Base-by-base conservation (phyloP, 2,329 filamentous ascomycete species). In the Aspergillus sp. region DNA sequence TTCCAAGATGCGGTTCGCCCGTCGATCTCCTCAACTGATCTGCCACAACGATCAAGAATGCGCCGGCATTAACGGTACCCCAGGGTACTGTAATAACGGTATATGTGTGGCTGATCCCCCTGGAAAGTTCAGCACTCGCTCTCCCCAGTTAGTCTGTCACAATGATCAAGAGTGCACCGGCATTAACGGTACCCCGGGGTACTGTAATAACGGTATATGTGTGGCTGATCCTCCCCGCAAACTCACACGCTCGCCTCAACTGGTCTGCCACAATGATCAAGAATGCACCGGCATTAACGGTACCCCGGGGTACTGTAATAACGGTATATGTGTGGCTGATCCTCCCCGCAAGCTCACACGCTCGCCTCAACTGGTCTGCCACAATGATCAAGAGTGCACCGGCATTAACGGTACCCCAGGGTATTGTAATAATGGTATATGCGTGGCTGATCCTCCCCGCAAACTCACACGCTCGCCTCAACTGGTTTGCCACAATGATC, bases 191-290 rank as follows among this genome's bases (percentile, higher is more conserved):
- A 26, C 24, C 2, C 42, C 20, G 6, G 57, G 53, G 2, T 50
- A 45, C 44, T 59, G 57, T 18, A 53, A 54, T 32, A 34, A 36
- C 13, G 53, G 57, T 3, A 57, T 59, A n/a, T 58, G 56, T n/a
- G 18, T 58, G 13, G 48, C 41, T 5, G 42, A 56, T 13, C 42
- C 48, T 7, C 41, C 26, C 39, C 9, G n/a, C 13, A 20, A 9
- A 7, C 20, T 53, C 9, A 12, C 26, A 15, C 56, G 39, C 12
- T 22, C 17, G 12, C 17, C 15, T 36, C 32, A 41, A 34, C 7
- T 39, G 13, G 9, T 24, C 32, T 56, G 57, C 22, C 36, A 49
- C 53, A 55, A 53, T 3, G 4, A 52, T 18, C 8, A 17, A 38
- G 57, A 59, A 6, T 59, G 57, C 18, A 30, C 44, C 2, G 48